phyloP scores from a whole-genome alignment of 805 yeast species.

The Teunomyces funiuensis region DNA sequence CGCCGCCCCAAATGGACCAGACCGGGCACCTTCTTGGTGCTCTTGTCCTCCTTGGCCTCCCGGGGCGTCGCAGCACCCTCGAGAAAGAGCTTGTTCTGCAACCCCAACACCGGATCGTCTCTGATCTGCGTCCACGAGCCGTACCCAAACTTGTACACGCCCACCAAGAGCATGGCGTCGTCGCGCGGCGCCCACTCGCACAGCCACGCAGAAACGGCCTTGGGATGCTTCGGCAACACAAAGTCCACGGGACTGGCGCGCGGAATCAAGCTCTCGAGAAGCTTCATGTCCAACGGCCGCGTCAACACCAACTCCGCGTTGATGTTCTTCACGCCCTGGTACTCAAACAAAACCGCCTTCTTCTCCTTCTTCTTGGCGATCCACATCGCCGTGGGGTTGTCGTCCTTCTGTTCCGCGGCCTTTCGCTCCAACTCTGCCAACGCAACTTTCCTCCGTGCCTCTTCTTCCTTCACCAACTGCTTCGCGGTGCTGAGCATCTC shows the following conservation, averaged over 20 bases:
- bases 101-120: constrained; percentile 89
- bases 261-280: constrained; percentile 55
- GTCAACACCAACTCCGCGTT: constrained; percentile 86
- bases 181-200: constrained; percentile 82
- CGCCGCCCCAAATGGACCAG: constrained; percentile 91
- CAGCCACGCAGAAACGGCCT: constrained; percentile 87
- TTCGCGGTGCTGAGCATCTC: constrained; percentile 67
- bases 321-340: constrained; percentile 79
- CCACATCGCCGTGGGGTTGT: constrained; percentile 53
- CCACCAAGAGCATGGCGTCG: constrained; percentile 83
- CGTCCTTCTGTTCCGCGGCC: constrained; percentile 54
- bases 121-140: constrained; percentile 94
- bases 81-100: constrained; percentile 81
- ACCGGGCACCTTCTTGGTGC: constrained; percentile 76
- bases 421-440: constrained; percentile 59
- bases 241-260: constrained; percentile 59
- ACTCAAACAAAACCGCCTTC: constrained; percentile 86
- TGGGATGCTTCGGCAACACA: constrained; percentile 60
- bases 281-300: constrained; percentile 81
- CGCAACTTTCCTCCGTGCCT: constrained; percentile 54
- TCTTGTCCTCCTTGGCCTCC: constrained; percentile 22
- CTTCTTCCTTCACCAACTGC: constrained; percentile 63
- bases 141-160: constrained; percentile 89
- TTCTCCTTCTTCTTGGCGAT: constrained; percentile 75
- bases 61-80: constrained; percentile 29